Base-by-base conservation (phyloP, 2,329 filamentous ascomycete genomes). In the Colletotrichum sublineola region DNA sequence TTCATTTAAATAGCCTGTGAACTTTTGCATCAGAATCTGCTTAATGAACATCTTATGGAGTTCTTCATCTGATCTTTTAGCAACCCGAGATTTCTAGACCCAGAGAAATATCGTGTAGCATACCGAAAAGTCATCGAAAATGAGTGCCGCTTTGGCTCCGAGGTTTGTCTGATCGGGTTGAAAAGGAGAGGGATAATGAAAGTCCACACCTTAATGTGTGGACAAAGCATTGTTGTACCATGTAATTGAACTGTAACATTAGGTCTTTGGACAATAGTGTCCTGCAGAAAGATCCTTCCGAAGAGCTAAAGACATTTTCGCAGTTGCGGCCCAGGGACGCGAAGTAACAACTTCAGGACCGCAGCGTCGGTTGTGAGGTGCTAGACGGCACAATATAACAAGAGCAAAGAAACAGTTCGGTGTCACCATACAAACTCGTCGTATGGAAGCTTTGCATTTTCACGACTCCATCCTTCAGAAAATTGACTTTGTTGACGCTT, bases 331-430 rank as follows among this genome's bases (percentile, higher is more conserved):
- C 2, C 82, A 77, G 7, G 84, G 78, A 18, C 80, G 78, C 7
- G 81, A 77, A 0, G 82, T 83, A 4, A 82, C 76, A 5, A 81
- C 78, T 73, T 84, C 83, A 18, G 78, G 24, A 80, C 80, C 1
- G 81, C 81, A 0, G 82, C 78, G 14, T 83, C 83, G 24, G 85
- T 83, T 38, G 80, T 81, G 60, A 82, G 77, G 56, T 83, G 80
- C 73, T 83, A 84, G 67, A 79, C 75, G 73, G 77, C 83, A 75
- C 78, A 79, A 74, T 81, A 84, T 15, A 84, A 60, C 42, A 82
- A 69, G 5, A 84, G 80, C 68, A 85, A 75, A 20, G 79, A 79
- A 44, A 80, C 78, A 0, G 77, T 75, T 6, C 36, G 80, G 79
- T 64, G 78, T 77, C 61, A 68, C 80, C 2, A 72, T 72, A 20